Evolutionary conservation across 139 green algal genomes (phyloP).

Genomic region (Yamagishiella unicocca): DNA sequence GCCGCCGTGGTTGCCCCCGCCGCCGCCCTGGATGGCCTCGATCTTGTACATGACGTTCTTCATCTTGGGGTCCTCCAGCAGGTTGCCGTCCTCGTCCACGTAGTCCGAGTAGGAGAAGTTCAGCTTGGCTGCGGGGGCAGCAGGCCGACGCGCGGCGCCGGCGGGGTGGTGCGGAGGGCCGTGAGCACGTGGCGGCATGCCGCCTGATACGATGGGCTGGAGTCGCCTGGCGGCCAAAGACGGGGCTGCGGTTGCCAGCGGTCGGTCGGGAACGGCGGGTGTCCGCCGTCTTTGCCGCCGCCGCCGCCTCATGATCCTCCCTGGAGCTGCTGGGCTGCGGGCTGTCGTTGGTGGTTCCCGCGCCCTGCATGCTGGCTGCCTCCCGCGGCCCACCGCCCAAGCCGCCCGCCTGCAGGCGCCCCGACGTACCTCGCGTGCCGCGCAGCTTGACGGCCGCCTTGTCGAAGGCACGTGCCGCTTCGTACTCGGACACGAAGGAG

Average conservation of each 20-base stretch:
- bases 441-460: constrained; percentile 61
- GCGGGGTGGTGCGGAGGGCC: no score
- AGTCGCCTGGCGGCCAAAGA: no score
- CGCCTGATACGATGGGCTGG: no score
- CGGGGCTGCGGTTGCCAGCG: no score
- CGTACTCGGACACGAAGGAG: constrained; percentile 63
- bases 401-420: not conserved
- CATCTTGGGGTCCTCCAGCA: constrained; percentile 50
- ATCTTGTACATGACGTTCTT: constrained; percentile 35
- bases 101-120: constrained; percentile 63
- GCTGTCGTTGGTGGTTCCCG: no score
- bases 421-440: constrained; percentile 26
- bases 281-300: no score
- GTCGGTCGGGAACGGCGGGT: no score
- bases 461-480: constrained; percentile 67
- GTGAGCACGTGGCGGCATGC: no score
- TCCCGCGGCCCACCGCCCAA: no score
- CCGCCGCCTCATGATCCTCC: no score
- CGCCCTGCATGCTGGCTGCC: no score
- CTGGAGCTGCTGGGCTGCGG: no score
- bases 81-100: constrained; percentile 49
- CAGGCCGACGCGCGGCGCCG: not conserved
- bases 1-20: not conserved
- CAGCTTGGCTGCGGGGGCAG: constrained; percentile 52
- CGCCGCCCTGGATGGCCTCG: constrained; percentile 2